A percentile compares a stretch with the other conserved stretches of the same genome.
Conservation (phyloP, 345 rosid species). For the Acer campestre region DNA sequence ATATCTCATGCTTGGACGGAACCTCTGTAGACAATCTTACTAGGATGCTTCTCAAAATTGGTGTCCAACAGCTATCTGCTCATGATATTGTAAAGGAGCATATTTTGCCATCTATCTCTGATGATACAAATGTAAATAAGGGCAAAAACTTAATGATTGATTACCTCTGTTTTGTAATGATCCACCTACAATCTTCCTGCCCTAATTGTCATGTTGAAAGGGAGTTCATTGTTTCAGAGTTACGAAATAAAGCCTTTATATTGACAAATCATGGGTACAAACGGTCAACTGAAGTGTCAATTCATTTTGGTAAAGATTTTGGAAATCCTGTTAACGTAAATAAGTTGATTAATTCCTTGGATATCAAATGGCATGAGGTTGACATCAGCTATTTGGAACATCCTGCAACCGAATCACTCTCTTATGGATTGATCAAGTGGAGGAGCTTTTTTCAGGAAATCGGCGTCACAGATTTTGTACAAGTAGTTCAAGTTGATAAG, state of each 20-base stretch:
- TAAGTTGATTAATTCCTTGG: conserved; percentile 49
- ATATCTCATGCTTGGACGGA: conserved; percentile 31
- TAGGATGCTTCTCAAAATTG: conserved; percentile 66
- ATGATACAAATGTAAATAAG: conserved; percentile 28
- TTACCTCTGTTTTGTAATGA: conserved; percentile 80
- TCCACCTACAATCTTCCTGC: conserved; percentile 79
- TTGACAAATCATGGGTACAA: conserved; percentile 72
- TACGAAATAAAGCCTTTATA: conserved; percentile 62
- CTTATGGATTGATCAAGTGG: conserved; percentile 60
- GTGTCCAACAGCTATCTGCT: conserved; percentile 77
- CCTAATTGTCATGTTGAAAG: conserved; percentile 63
- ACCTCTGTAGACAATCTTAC: conserved; percentile 42
- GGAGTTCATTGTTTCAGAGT: conserved; percentile 58
- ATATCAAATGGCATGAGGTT: conserved; percentile 77
- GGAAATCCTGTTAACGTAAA: conserved; percentile 57
- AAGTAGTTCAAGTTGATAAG: conserved; percentile 73
- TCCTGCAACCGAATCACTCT: conserved; percentile 50
- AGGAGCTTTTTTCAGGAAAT: conserved; percentile 77
- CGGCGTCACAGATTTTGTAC: conserved; percentile 83
- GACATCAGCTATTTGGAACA: conserved; percentile 73
- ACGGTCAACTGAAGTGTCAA: conserved; percentile 50
- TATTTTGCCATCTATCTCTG: conserved; percentile 67
- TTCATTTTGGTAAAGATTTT: conserved; percentile 74
- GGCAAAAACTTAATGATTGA: conserved; percentile 59
- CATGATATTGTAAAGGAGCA: conserved; percentile 86